Evolutionary conservation across 2,329 filamentous ascomycete species (phyloP), one percentile per base, ranked within the genome.

Genomic region (Colletotrichum liaoningense): DNA sequence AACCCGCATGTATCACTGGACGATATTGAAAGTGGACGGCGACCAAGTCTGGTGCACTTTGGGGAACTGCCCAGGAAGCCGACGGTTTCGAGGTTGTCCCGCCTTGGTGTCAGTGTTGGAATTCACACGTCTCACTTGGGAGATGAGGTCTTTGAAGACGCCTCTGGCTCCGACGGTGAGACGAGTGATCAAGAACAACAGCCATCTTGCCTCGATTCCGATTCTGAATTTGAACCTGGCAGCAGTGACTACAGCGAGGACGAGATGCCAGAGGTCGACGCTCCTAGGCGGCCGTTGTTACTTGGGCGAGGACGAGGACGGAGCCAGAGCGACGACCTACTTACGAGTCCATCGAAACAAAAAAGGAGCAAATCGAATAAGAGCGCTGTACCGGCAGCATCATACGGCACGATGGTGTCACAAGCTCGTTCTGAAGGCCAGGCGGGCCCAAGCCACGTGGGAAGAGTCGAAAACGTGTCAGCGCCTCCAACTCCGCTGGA

Each of bases 71-170:
- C 94, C 1, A 88, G 87, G 72, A 90, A 88, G 69, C 89, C 90
- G 1, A 91, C 85, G 0, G 85, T 90, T 26, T 85, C 85, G 4
- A 81, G 83, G 19, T 79, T 90, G 22, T 81, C 84, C 75, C 87
- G 88, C 81, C 82, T 93, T 60, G 92, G 92, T 3, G 87, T 94
- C 26, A 93, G 86, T 76, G 86, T 94, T 74, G 92, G 93, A 1
- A 95, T 96, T 83, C 92, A 92, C 75, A 95, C 94, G 3, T 93
- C 95, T 75, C 90, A 91, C 68, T 83, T 97, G 2, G 88, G 91
- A 9, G 87, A 90, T 69, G 88, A 90, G 28, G 88, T 93, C 12
- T 84, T 94, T 4, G 84, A 86, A 12, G 80, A 84, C 35, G 77
- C 73, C 14, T 79, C 77, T 57, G 76, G 77, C 58, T 59, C 68